Percentiles rank a stretch among this genome's conserved stretches.
Conservation (phyloP, 1,284 basidiomycete species). For the Apiotrichum gamsii region DNA sequence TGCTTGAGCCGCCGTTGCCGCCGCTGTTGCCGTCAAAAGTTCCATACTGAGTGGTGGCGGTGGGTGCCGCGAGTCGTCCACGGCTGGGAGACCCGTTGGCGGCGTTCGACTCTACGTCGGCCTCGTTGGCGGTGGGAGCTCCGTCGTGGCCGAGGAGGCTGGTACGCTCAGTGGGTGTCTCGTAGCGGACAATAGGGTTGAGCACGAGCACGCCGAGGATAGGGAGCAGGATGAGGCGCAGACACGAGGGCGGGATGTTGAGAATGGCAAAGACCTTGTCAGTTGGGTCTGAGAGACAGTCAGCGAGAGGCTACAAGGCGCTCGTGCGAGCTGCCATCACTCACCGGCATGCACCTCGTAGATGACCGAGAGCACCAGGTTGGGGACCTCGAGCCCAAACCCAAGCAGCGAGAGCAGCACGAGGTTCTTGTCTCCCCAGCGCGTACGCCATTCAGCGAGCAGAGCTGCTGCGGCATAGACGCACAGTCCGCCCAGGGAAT, state of each 20-base stretch:
- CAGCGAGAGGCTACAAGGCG: background rate
- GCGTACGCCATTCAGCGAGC: conserved; percentile 29
- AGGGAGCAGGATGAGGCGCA: conserved; percentile 31
- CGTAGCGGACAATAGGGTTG: conserved; percentile 31
- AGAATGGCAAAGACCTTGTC: conserved; percentile 32
- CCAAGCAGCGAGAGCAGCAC: conserved; percentile 27
- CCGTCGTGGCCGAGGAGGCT: conserved; percentile 23
- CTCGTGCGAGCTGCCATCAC: too few relatives aligned
- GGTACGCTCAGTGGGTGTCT: conserved; percentile 33
- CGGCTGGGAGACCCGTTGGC: too few relatives aligned
- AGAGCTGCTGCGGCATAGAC: conserved; percentile 31
- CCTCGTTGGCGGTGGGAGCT: conserved; percentile 10
- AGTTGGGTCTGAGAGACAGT: too few relatives aligned
- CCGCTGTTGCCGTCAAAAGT: too few relatives aligned
- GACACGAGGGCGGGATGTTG: conserved; percentile 28
- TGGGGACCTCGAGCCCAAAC: conserved; percentile 32
- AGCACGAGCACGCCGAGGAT: conserved; percentile 28
- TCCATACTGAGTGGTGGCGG: conserved; percentile 21
- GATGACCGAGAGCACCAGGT: conserved; percentile 32
- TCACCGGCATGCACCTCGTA: conserved; percentile 21
- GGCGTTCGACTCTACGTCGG: background rate
- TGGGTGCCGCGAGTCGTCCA: background rate
- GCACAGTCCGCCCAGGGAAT: conserved; percentile 30
- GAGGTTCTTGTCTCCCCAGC: conserved; percentile 30
- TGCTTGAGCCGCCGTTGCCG: conserved; percentile 11